These are phyloP conservation scores for Paracorniculantispora psalliotae DNA, from an alignment of 2,329 filamentous ascomycete species.

Conservation along the genomic window DNA sequence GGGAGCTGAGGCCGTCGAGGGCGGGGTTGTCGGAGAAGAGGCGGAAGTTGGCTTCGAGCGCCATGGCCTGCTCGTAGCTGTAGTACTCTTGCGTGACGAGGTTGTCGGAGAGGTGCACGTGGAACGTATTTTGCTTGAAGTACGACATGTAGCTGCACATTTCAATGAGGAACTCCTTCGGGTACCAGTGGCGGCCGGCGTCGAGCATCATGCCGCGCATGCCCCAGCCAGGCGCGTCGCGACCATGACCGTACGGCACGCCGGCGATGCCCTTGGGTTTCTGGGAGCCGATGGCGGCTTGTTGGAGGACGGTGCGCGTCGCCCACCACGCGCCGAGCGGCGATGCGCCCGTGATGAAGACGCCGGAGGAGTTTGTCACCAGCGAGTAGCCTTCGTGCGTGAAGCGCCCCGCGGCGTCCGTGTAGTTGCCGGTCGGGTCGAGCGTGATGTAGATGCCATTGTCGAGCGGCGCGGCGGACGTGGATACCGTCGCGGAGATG, in stretches of 20 bases:
- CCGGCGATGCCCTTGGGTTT: conserved; percentile 18
- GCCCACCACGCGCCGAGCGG: conserved; percentile 55
- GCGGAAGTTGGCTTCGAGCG: conserved; percentile 51
- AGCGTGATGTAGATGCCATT: conserved; percentile 43
- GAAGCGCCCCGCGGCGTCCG: conserved; percentile 39
- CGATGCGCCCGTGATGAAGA: conserved; percentile 47
- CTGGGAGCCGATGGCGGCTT: conserved; percentile 34
- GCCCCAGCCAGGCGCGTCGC: conserved; percentile 47
- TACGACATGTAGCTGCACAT: conserved; percentile 56
- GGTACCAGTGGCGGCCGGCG: conserved; percentile 51
- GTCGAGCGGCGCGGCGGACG: conserved; percentile 14
- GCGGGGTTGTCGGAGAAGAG: conserved; percentile 43
- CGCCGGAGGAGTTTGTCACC: conserved; percentile 32
- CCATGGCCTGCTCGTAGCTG: conserved; percentile 39
- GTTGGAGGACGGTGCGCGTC: conserved; percentile 50
- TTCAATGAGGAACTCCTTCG: conserved; percentile 47
- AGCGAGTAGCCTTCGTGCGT: conserved; percentile 48
- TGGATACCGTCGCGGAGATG: conserved; percentile 25
- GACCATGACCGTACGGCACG: conserved; percentile 36
- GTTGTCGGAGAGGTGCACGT: conserved; percentile 55
- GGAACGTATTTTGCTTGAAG: conserved; percentile 56
- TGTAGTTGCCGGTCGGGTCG: conserved; percentile 33
- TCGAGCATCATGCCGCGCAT: conserved; percentile 48
- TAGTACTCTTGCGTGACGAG: conserved; percentile 42
- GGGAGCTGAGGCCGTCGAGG: conserved; percentile 45